These are phyloP conservation scores for Ganoderma sinense DNA, from an alignment of 1,284 basidiomycete genomes.

Conservation along the genomic window DNA sequence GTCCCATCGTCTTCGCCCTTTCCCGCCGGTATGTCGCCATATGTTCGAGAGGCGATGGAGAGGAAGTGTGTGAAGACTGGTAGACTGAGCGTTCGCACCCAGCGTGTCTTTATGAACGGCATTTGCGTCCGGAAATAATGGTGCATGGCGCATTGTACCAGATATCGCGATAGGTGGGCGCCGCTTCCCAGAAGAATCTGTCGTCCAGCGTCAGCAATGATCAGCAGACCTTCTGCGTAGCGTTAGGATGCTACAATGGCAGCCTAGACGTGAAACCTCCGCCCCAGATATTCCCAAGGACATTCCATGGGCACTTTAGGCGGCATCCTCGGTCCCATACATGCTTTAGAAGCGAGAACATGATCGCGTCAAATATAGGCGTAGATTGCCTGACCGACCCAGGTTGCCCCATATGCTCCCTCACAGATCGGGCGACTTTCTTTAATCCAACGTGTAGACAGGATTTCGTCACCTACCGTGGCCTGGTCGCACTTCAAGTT, in stretches of 20 bases:
- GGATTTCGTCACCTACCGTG: neutral
- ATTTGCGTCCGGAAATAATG: slow-evolving; percentile 76
- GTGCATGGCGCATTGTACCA: slow-evolving; percentile 77
- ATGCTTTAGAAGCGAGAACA: neutral
- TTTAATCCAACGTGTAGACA: neutral
- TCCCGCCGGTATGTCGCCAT: slow-evolving; percentile 68
- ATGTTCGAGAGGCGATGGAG: slow-evolving; percentile 59
- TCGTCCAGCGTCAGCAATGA: slow-evolving; percentile 6
- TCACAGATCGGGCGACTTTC: neutral
- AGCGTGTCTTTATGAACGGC: slow-evolving; percentile 75
- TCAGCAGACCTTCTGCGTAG: slow-evolving; percentile 1
- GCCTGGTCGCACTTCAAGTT: neutral
- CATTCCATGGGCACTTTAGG: neutral
- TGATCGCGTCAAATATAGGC: neutral
- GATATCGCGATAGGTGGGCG: slow-evolving; percentile 78
- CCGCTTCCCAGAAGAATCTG: slow-evolving; percentile 58
- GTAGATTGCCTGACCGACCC: neutral
- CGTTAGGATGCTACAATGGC: neutral
- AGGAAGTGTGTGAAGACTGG: slow-evolving; percentile 69
- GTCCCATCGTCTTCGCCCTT: slow-evolving; percentile 80
- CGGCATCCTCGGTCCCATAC: neutral
- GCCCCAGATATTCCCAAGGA: neutral
- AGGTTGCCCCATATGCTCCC: neutral
- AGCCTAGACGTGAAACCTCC: neutral
- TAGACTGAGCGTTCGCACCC: slow-evolving; percentile 71